Evolutionary conservation across 1,139 yeast genomes (phyloP).

Genomic region (Kodamaea sp.): DNA sequence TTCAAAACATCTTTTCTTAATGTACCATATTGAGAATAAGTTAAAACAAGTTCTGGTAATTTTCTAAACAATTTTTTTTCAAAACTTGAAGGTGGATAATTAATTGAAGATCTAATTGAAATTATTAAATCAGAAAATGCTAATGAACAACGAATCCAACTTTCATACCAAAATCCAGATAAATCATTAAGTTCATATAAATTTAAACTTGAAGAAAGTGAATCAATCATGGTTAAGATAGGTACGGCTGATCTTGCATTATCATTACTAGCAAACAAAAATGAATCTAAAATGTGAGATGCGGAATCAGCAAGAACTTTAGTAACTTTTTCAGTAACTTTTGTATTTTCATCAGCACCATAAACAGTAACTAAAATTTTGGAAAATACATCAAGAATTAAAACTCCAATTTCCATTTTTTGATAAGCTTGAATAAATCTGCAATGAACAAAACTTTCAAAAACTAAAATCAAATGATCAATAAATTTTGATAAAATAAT

Average conservation of each 20-base stretch:
- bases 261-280: slow-evolving; percentile 52
- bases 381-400: slow-evolving; percentile 53
- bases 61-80: slow-evolving; percentile 58
- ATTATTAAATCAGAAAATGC: slow-evolving; percentile 45
- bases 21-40: slow-evolving; percentile 49
- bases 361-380: slow-evolving; percentile 53
- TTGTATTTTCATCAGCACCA: slow-evolving; percentile 41
- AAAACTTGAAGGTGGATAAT: slow-evolving; percentile 55
- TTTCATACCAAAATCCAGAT: slow-evolving; percentile 38
- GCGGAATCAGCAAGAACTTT: slow-evolving; percentile 51
- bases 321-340: slow-evolving; percentile 42
- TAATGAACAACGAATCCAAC: slow-evolving; percentile 43
- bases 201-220: slow-evolving; percentile 36
- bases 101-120: slow-evolving; percentile 51
- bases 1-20: slow-evolving; percentile 54
- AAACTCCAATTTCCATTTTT: slow-evolving; percentile 59
- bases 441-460: slow-evolving; percentile 75
- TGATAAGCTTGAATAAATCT: slow-evolving; percentile 55
- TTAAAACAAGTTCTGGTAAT: slow-evolving; percentile 55
- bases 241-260: slow-evolving; percentile 55
- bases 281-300: slow-evolving; percentile 48
- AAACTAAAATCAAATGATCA: slow-evolving; percentile 57
- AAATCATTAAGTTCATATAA: slow-evolving; percentile 42
- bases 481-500: slow-evolving; percentile 56
- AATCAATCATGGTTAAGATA: slow-evolving; percentile 48